Base-by-base conservation (phyloP, 2,329 filamentous ascomycete genomes). In the Colletotrichum viniferum region DNA sequence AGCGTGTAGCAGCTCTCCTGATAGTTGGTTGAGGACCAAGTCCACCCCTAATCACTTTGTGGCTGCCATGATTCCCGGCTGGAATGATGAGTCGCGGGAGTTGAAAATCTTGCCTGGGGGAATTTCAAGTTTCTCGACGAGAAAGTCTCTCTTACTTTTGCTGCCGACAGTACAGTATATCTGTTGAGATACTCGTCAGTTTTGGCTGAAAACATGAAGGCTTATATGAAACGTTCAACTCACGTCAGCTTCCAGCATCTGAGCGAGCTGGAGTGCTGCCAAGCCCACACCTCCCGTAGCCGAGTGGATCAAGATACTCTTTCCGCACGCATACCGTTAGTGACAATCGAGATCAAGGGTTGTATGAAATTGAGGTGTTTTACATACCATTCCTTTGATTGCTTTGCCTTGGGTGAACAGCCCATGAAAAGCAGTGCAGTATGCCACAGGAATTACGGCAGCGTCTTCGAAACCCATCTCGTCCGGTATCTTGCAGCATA, bases 1-100 rank as follows among this genome's bases (percentile, higher is more conserved):
- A 4, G 84, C 82, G 24, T 85, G 85, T 0, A 89, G 79, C 0
- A 85, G 76, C 16, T 87, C 85, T 2, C 87, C 86, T 0, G 85
- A 82, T 0, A 88, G 79, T 5, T 84, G 85, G 77, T 87, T 88
- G 4, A 88, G 79, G 1, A 86, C 84, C 0, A 85, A 63, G 61
- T 86, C 83, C 16, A 85, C 83, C 26, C 85, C 69, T 5, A 36
- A 14, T 5, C 56, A 28, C 4, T 55, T 10, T 21, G 70, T 73
- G 16, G n/a, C 38, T 32, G 28, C 36, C 55, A 56, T 55, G 12
- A 73, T 52, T 3, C 24, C 21, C 5, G 34, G n/a, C 21, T 69
- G 34, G 24, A 73, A 69, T 4, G 63, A 63, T 5, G 55, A 36
- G 36, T 73, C 64, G 21, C 70, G 63, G 16, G 70, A 73, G 58